Percentiles rank a stretch among this genome's conserved stretches.
phyloP scores from a whole-genome alignment of 257 asterid species.

The Ligustrum vulgare region DNA sequence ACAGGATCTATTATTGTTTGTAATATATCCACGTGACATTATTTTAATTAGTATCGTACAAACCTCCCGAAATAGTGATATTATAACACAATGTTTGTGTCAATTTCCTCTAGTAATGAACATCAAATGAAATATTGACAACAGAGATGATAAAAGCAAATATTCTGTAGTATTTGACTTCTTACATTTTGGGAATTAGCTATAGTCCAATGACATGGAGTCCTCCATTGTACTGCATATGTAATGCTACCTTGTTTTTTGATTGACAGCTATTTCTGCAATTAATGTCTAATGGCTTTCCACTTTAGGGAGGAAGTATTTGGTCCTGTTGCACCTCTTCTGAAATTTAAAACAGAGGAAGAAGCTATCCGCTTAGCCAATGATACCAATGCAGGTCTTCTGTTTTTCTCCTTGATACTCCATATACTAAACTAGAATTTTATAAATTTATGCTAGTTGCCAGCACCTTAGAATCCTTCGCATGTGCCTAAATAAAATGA shows the following conservation, averaged over 20 bases:
- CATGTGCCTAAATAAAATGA: conserved; percentile 12
- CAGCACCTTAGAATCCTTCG: background rate
- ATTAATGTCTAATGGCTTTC: conserved; percentile 17
- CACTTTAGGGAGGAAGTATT: conserved; percentile 79
- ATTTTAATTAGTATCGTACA: background rate
- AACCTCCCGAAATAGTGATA: background rate
- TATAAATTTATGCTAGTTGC: conserved; percentile 4
- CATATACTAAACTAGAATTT: conserved; percentile 4
- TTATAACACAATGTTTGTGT: background rate
- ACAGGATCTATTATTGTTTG: background rate
- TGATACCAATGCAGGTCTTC: conserved; percentile 83
- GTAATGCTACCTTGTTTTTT: background rate
- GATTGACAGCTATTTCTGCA: conserved; percentile 4
- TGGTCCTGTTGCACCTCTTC: conserved; percentile 97
- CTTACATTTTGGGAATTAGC: background rate
- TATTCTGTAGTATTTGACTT: background rate
- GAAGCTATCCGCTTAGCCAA: conserved; percentile 89
- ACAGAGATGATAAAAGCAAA: background rate
- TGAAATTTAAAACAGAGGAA: conserved; percentile 89
- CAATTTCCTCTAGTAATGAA: background rate
- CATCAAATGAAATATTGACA: background rate
- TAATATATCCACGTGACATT: conserved; percentile 7
- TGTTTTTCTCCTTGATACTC: conserved; percentile 8
- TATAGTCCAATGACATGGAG: background rate
- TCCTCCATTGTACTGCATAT: conserved; percentile 1